Base-by-base conservation (phyloP, 768 basidiomycete species). In the Psilocybe cubensis region DNA sequence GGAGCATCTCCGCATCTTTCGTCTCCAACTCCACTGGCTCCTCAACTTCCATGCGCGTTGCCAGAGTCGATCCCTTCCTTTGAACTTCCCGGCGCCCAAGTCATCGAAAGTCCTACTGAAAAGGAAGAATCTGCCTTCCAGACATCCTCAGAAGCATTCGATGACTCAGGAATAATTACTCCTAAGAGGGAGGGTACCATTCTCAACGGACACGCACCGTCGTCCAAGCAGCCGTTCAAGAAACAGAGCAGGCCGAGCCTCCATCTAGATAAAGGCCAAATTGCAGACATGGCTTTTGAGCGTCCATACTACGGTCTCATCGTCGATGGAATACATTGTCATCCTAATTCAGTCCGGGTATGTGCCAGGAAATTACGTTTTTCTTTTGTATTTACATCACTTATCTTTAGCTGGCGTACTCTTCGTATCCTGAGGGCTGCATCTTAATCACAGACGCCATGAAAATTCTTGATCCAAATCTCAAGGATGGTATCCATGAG, bases 391-490 rank as follows among this genome's bases (percentile, higher is more conserved):
- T 24, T 31, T 23, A 42, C 25, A 47, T n/a, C 9, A 35, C 21
- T 48, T 63, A 6, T 14, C 46, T 35, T 49, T 35, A 93, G 91
- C 73, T 94, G 58, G 94, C 94, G 1, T 94, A 95, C 70, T 84
- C 87, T 29, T 83, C 89, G 0, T 87, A 88, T 65, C 89, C 89
- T 8, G 89, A 94, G 7, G 91, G 93, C 2, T 95, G 93, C 66
- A 86, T 96, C 31, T 79, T 96, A 47, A 88, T 96, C 57, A 95
- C 94, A 0, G 94, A 96, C 73, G 92, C 92, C 8, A 89, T 92
- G 86, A 88, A 88, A 65, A 86, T 93, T 55, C 78, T 96, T 35
- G 94, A 96, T 71, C 94, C 93, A 8, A 79, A 89, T 64, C 81
- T 95, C 18, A 79, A 82, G 43, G 93, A 96, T 65, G 94, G 94